Evolutionary conservation across 139 green algal genomes (phyloP).

Genomic region (Chlamydomonas applanata): DNA sequence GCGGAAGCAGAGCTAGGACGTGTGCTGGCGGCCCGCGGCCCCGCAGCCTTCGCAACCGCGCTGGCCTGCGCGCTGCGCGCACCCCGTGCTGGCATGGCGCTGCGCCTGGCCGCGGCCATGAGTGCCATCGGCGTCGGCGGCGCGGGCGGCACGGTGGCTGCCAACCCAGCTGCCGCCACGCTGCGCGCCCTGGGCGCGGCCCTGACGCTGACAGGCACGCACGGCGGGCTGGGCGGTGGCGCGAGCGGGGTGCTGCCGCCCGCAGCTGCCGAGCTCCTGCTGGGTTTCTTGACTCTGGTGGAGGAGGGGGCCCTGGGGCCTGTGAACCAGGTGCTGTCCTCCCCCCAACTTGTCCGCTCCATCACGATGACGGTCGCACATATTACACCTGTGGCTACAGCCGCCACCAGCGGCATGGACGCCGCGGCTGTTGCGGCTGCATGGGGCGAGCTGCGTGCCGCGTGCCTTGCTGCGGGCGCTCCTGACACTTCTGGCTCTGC

Average conservation of each 20-base stretch:
- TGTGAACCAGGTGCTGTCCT: neutral
- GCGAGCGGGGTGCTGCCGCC: neutral
- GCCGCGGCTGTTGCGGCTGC: neutral
- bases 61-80: neutral
- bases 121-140: neutral
- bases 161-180: neutral
- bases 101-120: neutral
- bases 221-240: too few relatives aligned
- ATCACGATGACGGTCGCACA: neutral
- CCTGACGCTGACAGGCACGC: too few relatives aligned
- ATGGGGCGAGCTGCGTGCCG: conserved; percentile 8
- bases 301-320: neutral
- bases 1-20: neutral
- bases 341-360: neutral
- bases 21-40: neutral
- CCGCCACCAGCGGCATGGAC: neutral
- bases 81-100: neutral
- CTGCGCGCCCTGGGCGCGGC: too few relatives aligned
- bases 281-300: neutral
- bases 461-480: neutral
- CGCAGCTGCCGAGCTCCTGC: conserved; percentile 1
- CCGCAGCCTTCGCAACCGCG: neutral
- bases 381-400: neutral
- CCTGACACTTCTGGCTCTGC: neutral
- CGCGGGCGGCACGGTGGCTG: neutral